These are phyloP conservation scores for Hordeum marinum DNA, from an alignment of 176 grass and related monocot species.

Conservation along the genomic window DNA sequence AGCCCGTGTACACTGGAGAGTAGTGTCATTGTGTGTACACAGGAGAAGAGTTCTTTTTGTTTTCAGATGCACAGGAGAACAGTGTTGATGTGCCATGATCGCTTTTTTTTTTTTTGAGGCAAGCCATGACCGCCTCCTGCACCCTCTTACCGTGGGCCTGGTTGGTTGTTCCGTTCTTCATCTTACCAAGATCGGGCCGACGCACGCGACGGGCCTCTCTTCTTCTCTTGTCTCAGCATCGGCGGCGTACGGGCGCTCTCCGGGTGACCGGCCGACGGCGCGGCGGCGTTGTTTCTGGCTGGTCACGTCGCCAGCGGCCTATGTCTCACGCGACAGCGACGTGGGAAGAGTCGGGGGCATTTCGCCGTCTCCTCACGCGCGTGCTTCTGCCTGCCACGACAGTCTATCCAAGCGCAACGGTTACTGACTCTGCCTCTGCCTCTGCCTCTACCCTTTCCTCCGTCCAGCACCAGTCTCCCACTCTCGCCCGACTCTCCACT, in stretches of 20 bases:
- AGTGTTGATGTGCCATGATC: neutral
- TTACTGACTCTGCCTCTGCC: neutral
- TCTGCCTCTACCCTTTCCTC: neutral
- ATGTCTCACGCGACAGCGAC: neutral
- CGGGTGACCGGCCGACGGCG: neutral
- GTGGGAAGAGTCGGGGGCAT: neutral
- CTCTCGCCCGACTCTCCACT: neutral
- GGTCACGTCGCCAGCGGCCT: neutral
- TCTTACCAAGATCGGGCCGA: neutral
- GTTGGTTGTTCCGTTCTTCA: neutral
- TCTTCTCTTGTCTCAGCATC: neutral
- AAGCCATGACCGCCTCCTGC: neutral
- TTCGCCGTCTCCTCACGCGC: neutral
- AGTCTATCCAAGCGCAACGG: neutral
- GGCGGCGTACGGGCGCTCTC: neutral
- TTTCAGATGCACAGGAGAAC: neutral
- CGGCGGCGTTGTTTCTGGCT: neutral
- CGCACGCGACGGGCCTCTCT: neutral
- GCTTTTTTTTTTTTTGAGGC: no score
- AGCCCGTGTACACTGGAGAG: constrained; percentile 55
- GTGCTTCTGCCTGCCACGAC: neutral
- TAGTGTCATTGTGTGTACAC: constrained; percentile 17
- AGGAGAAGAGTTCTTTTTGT: neutral
- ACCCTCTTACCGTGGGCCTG: no score
- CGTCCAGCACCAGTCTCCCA: constrained; percentile 23